Conservation (phyloP, 371 early-diverging fungal species). For the Coemansia sp. region DNA sequence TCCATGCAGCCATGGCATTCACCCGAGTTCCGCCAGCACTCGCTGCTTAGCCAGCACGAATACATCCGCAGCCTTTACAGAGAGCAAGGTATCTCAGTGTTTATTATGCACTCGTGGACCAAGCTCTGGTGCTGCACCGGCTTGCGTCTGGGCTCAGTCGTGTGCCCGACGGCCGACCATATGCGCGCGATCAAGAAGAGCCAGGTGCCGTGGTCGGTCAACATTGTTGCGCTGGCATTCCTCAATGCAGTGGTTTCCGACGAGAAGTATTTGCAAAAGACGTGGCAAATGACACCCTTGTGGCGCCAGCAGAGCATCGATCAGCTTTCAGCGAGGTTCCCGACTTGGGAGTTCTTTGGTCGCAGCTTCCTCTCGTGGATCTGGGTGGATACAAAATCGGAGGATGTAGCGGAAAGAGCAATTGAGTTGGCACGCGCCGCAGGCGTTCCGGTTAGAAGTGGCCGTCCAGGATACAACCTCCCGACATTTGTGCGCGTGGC, state of each 20-base stretch:
- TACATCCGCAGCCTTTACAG: conserved; percentile 60
- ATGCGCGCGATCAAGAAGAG: conserved; percentile 68
- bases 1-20: conserved; percentile 90
- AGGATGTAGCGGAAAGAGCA: conserved; percentile 60
- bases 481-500: conserved; percentile 77
- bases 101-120: conserved; percentile 88
- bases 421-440: conserved; percentile 66
- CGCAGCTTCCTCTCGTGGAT: conserved; percentile 80
- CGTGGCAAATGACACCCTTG: conserved; percentile 70
- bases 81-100: conserved; percentile 68
- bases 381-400: conserved; percentile 72
- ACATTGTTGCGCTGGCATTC: conserved; percentile 76
- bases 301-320: conserved; percentile 67
- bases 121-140: conserved; percentile 91
- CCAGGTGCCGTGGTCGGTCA: conserved; percentile 90
- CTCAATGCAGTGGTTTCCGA: conserved; percentile 75
- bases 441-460: conserved; percentile 82
- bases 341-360: conserved; percentile 69
- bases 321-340: conserved; percentile 30
- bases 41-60: conserved; percentile 65
- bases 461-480: conserved; percentile 74
- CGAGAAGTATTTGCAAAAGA: conserved; percentile 64
- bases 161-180: conserved; percentile 74
- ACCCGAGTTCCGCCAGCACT: conserved; percentile 70
- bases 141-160: conserved; percentile 80